Evolutionary conservation across 495 filamentous ascomycete genomes (phyloP).

Genomic region (Hypoxylon crocopeplum): DNA sequence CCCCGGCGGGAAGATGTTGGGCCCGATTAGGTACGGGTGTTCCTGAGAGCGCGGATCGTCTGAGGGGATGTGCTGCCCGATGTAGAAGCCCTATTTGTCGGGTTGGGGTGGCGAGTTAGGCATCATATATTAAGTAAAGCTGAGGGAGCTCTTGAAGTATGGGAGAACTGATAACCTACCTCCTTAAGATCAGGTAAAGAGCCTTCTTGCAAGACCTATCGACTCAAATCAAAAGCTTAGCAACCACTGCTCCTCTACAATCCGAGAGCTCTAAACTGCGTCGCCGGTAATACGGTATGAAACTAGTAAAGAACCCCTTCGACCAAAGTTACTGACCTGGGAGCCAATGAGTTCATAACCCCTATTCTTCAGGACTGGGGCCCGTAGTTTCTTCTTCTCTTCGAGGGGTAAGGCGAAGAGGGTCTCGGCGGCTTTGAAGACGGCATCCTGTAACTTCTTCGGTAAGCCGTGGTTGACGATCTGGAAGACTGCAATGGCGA

Average conservation of each 20-base stretch:
- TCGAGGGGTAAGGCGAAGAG: slow-evolving; percentile 59
- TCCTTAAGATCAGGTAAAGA: slow-evolving; percentile 59
- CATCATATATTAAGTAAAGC: background rate
- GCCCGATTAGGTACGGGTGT: slow-evolving; percentile 48
- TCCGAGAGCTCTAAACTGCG: background rate
- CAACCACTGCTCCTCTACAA: background rate
- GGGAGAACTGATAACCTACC: slow-evolving; percentile 24
- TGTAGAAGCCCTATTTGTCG: slow-evolving; percentile 48
- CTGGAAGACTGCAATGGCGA: slow-evolving; percentile 49
- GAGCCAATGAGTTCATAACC: slow-evolving; percentile 59
- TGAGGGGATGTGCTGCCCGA: slow-evolving; percentile 54
- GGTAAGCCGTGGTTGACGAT: slow-evolving; percentile 53
- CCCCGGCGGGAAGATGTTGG: slow-evolving; percentile 53
- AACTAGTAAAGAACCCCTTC: too few relatives aligned
- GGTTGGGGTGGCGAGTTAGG: too few relatives aligned
- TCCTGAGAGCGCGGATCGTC: slow-evolving; percentile 48
- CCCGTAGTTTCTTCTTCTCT: slow-evolving; percentile 51
- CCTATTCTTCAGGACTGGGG: slow-evolving; percentile 52
- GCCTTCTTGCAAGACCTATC: slow-evolving; percentile 50
- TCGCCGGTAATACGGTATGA: background rate
- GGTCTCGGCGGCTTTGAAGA: slow-evolving; percentile 49
- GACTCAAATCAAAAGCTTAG: slow-evolving; percentile 2
- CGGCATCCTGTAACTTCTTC: slow-evolving; percentile 38
- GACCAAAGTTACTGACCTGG: slow-evolving; percentile 39
- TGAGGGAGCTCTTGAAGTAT: background rate